Base-by-base conservation (phyloP, 2,329 filamentous ascomycete species). In the Sporothrix sp. region DNA sequence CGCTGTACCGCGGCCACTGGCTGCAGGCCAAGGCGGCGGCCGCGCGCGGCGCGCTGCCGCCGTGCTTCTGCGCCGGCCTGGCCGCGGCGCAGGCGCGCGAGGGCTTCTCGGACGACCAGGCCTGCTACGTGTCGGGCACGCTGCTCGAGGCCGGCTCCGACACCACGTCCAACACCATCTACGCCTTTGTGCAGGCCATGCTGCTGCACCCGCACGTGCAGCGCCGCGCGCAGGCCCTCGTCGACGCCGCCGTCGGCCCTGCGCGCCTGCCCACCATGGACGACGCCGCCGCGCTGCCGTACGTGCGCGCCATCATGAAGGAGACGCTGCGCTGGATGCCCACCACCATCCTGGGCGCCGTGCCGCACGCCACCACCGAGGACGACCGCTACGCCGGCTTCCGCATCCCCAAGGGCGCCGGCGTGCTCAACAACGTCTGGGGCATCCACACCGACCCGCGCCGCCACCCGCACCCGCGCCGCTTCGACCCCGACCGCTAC, bases 181-280 rank as follows among this genome's bases (percentile, higher is more conserved):
- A 65, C 23, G 65, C 60, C 8, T 72, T 75, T 54, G 60, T 74
- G 1, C 62, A 70, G 18, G 75, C 74, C 3, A 74, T 76, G 71
- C 27, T 62, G 1, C 60, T 70, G 5, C 69, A 67, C 33, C 61
- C 60, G 7, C 67, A 65, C 8, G 68, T 72, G 0, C 71, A 73
- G 51, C 67, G 58, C 53, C 61, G 58, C 33, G 70, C 65, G 0
- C 68, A 70, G 14, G 38, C 10, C 3, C 67, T 71, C 49, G 61
- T 72, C 18, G 68, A 71, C 51, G 57, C 54, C 2, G 66, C 70
- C 3, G 38, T 69, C 7, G 68, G 66, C 0, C n/a, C 46, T 1
- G 52, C 60, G 14, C 57, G 65, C 2, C 56, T 63, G 2, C 66
- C 66, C 10, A 56, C 52, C 1, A 65, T 65, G 18, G 61, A 57